Base-by-base conservation (phyloP, 2,329 filamentous ascomycete species). In the Cladophialophora yegresii region DNA sequence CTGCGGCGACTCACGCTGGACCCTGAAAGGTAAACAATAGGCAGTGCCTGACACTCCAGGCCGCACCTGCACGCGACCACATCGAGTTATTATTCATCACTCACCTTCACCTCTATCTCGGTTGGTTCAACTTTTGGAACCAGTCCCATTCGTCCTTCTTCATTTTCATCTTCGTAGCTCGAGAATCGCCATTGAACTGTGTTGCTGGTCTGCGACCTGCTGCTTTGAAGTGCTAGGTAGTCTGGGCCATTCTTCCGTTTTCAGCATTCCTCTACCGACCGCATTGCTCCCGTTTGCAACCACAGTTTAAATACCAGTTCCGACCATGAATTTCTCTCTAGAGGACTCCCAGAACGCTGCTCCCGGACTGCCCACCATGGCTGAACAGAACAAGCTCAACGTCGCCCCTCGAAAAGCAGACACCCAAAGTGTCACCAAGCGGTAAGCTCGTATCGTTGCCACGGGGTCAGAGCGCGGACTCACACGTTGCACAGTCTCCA, bases 341-440 rank as follows among this genome's bases (percentile, higher is more conserved):
- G 85, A 86, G 71, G 83, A 90, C 72, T 84, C 80, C 60, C 89
- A 92, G 77, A 91, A 89, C 78, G 81, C 88, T 61, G 85, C 85
- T 26, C 86, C 87, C 32, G 86, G 87, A 71, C 83, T 81, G 45
- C 66, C 75, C 36, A 75, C 73, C 51, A 71, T 75, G 71, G 79
- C 83, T 63, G 83, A 87, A 73, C 82, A 85, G 63, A 81, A 84
- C 64, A 90, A 90, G 79, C 80, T 89, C 66, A 75, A 72, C 63
- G 79, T 81, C 67, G 79, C 81, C 54, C 76, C 82, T 58, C 82
- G 84, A 69, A 87, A 82, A 32, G 81, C 83, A 55, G 89, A 92
- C 75, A 84, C 86, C 43, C 88, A 89, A 74, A 91, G 88, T 77
- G 89, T 92, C 61, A 89, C 87, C 66, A 93, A 93, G 80, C 85